Evolutionary conservation across 352 stramenopile genomes (phyloP), one percentile per base, ranked within the genome.

Genomic region (Phytophthora fragariaefolia): DNA sequence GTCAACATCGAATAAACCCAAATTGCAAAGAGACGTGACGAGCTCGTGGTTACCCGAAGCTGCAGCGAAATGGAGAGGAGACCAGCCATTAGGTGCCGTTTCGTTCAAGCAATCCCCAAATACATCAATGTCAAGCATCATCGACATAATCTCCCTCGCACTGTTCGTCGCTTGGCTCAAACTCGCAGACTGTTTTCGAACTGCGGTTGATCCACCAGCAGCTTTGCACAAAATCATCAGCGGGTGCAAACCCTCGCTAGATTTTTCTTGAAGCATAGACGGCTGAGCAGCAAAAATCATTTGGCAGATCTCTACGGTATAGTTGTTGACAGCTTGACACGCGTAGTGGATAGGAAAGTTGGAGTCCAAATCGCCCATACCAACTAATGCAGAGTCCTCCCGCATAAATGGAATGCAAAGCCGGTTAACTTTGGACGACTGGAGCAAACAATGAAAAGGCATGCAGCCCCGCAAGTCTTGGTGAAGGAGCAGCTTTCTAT

Each of bases 281-380:
- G 82, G 58, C 40, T 88, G 62, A 9, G 70, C 50, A 57, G 55
- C 28, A 46, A 93, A 63, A n/a, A 91, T 79, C 8, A 82, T 53
- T 18, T 65, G 64, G 34, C 72, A 77, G 42, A 91, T 82, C 32
- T 76, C 68, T 5, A 83, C 71, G 4, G 81, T 89, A 24, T 58
- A 63, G 13, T 57, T 32, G 51, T 84, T 91, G 22, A 91, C 52
- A 32, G 51, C 71, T 50, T 76, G 74, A n/a, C 77, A 91, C 4
- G 78, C 85, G 58, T 82, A 93, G 40, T 93, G 82, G 57, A 93
- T 80, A 4, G 84, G 77, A 40, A 79, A 79, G 38, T 76, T 79
- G 0, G 68, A 72, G 12, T 65, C 60, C 34, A 89, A 73, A 51
- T 91, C 79, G 22, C 73, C 69, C 28, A 73, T 81, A 10, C 76